Conservation (phyloP, 208 protist genomes). For the Wallacemonas rigidus region DNA sequence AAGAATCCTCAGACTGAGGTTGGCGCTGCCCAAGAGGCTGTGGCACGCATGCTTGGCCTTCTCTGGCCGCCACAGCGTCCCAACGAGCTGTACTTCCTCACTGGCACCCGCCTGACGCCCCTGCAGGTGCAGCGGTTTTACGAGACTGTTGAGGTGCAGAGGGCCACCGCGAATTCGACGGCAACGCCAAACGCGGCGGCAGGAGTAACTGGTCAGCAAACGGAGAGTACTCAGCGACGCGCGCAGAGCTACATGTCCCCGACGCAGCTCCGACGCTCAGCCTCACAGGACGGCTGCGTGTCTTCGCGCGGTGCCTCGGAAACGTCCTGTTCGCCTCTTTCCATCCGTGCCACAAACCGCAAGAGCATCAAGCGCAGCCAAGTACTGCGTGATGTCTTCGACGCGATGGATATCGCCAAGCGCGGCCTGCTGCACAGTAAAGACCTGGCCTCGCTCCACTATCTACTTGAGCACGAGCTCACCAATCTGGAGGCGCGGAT, state of each 20-base stretch:
- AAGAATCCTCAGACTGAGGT: background rate
- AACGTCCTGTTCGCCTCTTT: background rate
- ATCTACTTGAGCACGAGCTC: conserved; percentile 59
- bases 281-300: background rate
- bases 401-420: conserved; percentile 56
- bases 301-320: background rate
- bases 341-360: background rate
- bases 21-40: background rate
- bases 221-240: background rate
- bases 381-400: conserved; percentile 64
- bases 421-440: conserved; percentile 32
- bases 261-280: conserved; percentile 8
- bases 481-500: conserved; percentile 22
- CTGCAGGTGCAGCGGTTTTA: conserved; percentile 54
- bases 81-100: conserved; percentile 54
- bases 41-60: conserved; percentile 60
- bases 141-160: conserved; percentile 45
- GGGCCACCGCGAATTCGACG: conserved; percentile 2
- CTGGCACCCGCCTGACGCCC: conserved; percentile 53
- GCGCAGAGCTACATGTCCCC: conserved; percentile 4
- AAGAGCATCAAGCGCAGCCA: conserved; percentile 28
- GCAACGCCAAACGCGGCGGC: no score
- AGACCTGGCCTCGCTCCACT: conserved; percentile 38
- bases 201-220: no score
- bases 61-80: conserved; percentile 48